Conservation (phyloP, 2,329 filamentous ascomycete species). For the Colletotrichum cuscutae region DNA sequence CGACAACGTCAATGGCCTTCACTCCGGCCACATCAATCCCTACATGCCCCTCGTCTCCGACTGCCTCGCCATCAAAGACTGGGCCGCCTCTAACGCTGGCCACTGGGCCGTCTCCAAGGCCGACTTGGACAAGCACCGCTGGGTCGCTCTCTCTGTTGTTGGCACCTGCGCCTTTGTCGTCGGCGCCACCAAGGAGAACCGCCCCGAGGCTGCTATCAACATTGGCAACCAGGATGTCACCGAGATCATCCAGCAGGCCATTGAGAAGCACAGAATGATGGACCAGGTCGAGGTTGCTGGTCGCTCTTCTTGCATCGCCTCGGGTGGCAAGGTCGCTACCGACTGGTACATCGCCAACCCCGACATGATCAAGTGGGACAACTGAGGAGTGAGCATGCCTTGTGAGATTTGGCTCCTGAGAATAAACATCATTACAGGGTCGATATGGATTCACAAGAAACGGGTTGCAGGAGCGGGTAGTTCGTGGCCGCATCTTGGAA, state of each 20-base stretch:
- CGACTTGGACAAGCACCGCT: neutral
- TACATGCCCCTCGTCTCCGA: neutral
- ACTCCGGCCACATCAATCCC: neutral
- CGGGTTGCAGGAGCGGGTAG: neutral
- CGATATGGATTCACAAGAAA: neutral
- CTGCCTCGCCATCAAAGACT: neutral
- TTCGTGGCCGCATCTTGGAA: neutral
- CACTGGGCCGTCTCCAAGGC: conserved; percentile 5
- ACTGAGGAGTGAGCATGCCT: neutral
- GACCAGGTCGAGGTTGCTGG: neutral
- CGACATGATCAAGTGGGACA: neutral
- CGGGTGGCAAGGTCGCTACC: neutral
- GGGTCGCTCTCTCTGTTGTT: neutral
- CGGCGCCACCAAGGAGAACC: neutral
- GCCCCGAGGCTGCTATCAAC: neutral
- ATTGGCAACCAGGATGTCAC: neutral
- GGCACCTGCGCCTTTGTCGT: neutral
- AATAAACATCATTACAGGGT: neutral
- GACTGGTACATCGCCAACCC: conserved; percentile 1
- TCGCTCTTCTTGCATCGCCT: conserved; percentile 1
- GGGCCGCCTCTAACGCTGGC: conserved; percentile 11
- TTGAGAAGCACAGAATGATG: neutral
- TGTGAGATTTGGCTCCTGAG: neutral
- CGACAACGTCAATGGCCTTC: neutral
- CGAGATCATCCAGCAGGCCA: neutral